Conservation (phyloP, 208 protist genomes). For the Trichomonas vaginalis region DNA sequence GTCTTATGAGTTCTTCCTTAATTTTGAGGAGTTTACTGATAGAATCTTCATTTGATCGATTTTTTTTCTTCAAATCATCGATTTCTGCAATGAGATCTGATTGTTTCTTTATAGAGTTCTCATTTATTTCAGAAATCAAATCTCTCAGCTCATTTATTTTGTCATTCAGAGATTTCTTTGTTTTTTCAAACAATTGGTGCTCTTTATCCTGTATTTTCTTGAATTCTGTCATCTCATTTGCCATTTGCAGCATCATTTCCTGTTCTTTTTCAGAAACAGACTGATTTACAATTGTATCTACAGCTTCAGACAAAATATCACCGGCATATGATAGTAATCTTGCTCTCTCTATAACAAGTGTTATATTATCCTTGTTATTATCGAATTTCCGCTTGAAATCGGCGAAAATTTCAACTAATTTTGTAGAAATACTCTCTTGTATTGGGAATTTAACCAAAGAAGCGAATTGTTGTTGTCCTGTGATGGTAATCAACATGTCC, state of each 20-base stretch:
- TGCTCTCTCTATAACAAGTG: not conserved
- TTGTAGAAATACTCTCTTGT: not conserved
- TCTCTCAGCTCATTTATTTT: not conserved
- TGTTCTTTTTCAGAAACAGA: not conserved
- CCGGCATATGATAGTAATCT: not conserved
- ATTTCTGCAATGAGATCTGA: not conserved
- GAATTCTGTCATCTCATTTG: not conserved
- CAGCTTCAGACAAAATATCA: not conserved
- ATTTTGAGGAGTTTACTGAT: not conserved
- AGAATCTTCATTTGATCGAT: not conserved
- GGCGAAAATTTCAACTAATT: not conserved
- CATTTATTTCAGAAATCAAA: not conserved
- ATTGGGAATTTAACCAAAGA: not conserved
- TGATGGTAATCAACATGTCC: not conserved
- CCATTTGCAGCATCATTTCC: not conserved
- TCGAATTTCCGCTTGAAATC: not conserved
- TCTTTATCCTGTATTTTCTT: not conserved
- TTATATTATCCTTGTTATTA: not conserved
- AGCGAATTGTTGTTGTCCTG: not conserved
- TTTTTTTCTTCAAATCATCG: not conserved
- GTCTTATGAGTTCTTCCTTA: not conserved
- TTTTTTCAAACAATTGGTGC: not conserved
- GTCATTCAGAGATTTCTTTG: not conserved
- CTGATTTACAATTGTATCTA: not conserved
- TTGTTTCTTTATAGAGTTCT: not conserved